Base-by-base conservation (phyloP, 805 yeast species). In the Tetrapisispora phaffii region DNA sequence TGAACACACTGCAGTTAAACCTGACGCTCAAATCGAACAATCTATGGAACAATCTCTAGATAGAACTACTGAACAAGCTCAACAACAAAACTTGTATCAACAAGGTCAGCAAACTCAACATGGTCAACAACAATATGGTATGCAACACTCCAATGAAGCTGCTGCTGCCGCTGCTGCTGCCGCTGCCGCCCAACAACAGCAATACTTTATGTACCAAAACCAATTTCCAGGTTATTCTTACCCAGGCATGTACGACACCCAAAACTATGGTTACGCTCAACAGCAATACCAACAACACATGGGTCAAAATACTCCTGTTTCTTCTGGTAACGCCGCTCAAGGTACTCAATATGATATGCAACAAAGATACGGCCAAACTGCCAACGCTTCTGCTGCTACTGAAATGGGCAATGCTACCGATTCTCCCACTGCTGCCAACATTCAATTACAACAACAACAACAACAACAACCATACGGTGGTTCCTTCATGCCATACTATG, bases 181-280 rank as follows among this genome's bases (percentile, higher is more conserved):
- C 41, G 59, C 60, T 16, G 55, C 54, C 17, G 58, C 57, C 42
- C 59, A 60, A 31, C 63, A 57, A 44, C 66, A 60, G 44, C 67
- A 62, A 50, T 63, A 62, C 45, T 63, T 61, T 47, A 59, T 60
- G 65, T 62, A 63, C 44, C 67, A 63, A 50, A 58, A 58, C 44
- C 67, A 62, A 48, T 63, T 59, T 51, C 66, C 66, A 39, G 67
- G 66, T 35, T 63, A 60, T 47, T 57, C 63, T 32, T 62, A 63
- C 47, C 67, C 67, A 36, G 66, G 63, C 36, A 59, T 62, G 62
- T 63, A 55, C 41, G 67, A 60, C 47, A 51, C 57, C 29, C 67
- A 61, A 52, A 47, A 49, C 35, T 59, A 58, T 48, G 61, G 56
- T 36, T 59, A 58, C 44, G 56, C 54, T 33, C 59, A 57, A 44